Evolutionary conservation across 2,329 filamentous ascomycete genomes (phyloP).

Genomic region (Lasiodiplodia sp.): DNA sequence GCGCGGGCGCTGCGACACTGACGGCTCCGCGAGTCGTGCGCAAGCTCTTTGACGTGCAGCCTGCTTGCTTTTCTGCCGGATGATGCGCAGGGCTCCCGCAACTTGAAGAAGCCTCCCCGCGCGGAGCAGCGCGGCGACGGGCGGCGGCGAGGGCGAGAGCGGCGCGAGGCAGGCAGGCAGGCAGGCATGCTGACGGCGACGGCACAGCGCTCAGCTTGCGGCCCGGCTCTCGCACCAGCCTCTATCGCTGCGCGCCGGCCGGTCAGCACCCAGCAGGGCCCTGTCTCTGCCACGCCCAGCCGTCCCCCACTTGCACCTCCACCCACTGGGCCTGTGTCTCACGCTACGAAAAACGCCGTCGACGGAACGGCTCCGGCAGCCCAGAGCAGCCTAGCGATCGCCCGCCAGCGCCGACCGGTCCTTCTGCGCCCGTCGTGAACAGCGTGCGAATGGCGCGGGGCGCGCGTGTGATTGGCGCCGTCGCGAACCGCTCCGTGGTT

Average conservation of each 20-base stretch:
- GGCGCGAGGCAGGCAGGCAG: background rate
- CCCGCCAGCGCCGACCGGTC: slow-evolving; percentile 25
- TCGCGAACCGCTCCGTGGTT: slow-evolving; percentile 11
- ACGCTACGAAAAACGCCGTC: slow-evolving; percentile 26
- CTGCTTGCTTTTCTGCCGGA: slow-evolving; percentile 26
- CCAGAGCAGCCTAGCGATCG: slow-evolving; percentile 21
- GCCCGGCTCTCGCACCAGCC: slow-evolving; percentile 10
- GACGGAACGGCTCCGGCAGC: slow-evolving; percentile 20
- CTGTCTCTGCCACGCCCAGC: slow-evolving; percentile 25
- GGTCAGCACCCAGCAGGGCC: slow-evolving; percentile 25
- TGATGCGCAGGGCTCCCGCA: slow-evolving; percentile 23
- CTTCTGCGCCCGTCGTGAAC: slow-evolving; percentile 8
- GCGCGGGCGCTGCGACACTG: slow-evolving; percentile 18
- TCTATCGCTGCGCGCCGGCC: slow-evolving; percentile 24
- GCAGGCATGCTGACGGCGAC: slow-evolving; percentile 5
- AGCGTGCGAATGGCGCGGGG: slow-evolving; percentile 6
- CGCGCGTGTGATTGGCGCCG: background rate
- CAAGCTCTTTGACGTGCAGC: slow-evolving; percentile 26
- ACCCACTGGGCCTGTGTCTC: slow-evolving; percentile 25
- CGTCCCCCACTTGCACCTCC: slow-evolving; percentile 23
- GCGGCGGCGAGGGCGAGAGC: background rate
- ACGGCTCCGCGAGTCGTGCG: slow-evolving; percentile 26
- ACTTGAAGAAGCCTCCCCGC: slow-evolving; percentile 21
- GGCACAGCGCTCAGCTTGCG: background rate
- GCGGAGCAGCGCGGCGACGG: background rate